These are phyloP conservation scores for Trichophyton mentagrophytes DNA, from an alignment of 2,329 filamentous ascomycete species.

Conservation along the genomic window DNA sequence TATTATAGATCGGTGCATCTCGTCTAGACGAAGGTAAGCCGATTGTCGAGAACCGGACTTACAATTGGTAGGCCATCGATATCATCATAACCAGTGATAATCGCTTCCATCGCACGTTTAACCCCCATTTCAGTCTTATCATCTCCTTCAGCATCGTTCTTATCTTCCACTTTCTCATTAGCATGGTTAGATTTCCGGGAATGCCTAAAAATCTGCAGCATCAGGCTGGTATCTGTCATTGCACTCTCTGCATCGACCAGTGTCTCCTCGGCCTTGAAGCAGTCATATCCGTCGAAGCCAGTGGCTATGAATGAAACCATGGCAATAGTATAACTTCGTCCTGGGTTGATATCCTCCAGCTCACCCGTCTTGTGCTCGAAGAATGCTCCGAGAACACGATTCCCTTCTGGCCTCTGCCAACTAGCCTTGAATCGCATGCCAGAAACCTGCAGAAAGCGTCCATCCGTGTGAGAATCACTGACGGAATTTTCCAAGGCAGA, in stretches of 20 bases:
- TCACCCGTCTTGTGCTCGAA: neutral
- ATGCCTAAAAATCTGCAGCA: neutral
- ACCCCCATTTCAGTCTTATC: neutral
- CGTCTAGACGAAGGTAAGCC: neutral
- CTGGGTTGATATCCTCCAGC: neutral
- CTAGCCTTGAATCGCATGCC: neutral
- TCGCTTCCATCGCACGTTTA: neutral
- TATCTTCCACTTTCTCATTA: neutral
- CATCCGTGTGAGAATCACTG: neutral
- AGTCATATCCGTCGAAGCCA: neutral
- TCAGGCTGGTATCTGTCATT: neutral
- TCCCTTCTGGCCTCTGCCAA: neutral
- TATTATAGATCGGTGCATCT: neutral
- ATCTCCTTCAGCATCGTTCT: neutral
- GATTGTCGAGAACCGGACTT: neutral
- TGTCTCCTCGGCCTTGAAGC: neutral
- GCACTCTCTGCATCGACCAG: constrained; percentile 3
- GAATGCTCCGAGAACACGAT: neutral
- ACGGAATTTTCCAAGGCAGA: neutral
- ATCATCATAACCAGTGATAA: neutral
- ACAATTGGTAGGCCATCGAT: neutral
- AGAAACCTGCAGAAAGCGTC: neutral
- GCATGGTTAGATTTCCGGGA: neutral
- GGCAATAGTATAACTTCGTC: neutral
- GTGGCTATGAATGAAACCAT: neutral